Base-by-base conservation (phyloP, 495 filamentous ascomycete species). In the Apiosordaria backusii region DNA sequence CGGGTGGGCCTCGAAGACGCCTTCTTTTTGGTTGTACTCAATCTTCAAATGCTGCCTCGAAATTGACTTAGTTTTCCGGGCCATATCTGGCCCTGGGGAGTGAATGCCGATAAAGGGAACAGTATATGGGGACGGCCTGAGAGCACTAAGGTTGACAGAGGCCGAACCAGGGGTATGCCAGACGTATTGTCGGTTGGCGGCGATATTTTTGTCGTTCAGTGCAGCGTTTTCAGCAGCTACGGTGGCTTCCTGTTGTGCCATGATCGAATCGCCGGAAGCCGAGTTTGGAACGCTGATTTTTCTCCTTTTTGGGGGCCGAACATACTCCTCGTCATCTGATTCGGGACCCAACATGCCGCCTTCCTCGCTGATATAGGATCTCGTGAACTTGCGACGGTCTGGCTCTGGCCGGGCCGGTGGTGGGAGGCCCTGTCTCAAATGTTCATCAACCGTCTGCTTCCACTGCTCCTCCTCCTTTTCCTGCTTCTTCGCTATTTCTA, bases 11-110 rank as follows among this genome's bases (percentile, higher is more conserved):
- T 96, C 89, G 66, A 93, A 99, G 16, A 88, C 75, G 62, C 88
- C 84, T 67, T 84, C 85, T 22, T 87, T 83, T 66, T 88, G 87
- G 70, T 94, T 93, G 75, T 91, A 98, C 15, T 86, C 77, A 62
- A 99, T 93, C 71, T 87, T 89, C 45, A 93, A 85, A 75, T 99
- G 95, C 72, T 90, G 83, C 50, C 94, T 85, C 5, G 93, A 97
- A 45, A 98, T 97, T 24, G 86, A 88, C 62, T 89, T 89, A 59
- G 79, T 87, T 59, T 83, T 85, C 60, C 83, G 84, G 54, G 84
- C 79, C 29, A 87, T 87, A 67, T 80, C 76, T 24, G 76, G 74
- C 5, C 85, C 85, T 1, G 89, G 86, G 4, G 90, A 91, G 69
- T 95, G 92, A 50, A 96, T 93, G 4, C 89, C 88, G 65, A 96